Evolutionary conservation across 257 asterid genomes (phyloP).

Genomic region (Solanum chilense): DNA sequence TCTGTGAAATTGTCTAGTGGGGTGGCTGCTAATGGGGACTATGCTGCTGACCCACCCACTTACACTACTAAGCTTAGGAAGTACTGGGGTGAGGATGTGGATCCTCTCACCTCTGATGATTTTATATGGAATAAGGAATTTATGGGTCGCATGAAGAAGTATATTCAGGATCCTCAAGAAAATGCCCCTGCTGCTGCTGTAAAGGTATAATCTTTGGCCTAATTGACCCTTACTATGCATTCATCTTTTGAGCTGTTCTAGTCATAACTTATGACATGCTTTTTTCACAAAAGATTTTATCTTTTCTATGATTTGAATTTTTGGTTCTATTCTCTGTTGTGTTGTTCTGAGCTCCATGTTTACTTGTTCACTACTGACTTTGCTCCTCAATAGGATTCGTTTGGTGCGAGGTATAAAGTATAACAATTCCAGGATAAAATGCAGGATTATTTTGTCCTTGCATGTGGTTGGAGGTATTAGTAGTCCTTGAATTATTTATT

Average conservation of each 20-base stretch:
- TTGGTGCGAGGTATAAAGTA: neutral
- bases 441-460: neutral
- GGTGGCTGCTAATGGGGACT: slow-evolving; percentile 68
- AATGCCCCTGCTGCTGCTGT: slow-evolving; percentile 10
- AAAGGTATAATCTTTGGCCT: slow-evolving; percentile 25
- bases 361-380: neutral
- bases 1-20: slow-evolving; percentile 84
- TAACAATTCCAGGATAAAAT: neutral
- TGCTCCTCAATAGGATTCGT: neutral
- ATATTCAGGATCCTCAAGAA: slow-evolving; percentile 42
- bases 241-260: neutral
- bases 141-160: slow-evolving; percentile 74
- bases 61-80: slow-evolving; percentile 70
- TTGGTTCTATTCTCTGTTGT: neutral
- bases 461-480: neutral
- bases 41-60: slow-evolving; percentile 67
- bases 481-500: no score
- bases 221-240: neutral
- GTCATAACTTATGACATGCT: neutral
- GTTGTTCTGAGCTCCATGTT: neutral
- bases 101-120: slow-evolving; percentile 78
- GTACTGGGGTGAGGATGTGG: slow-evolving; percentile 82
- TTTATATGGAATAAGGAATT: slow-evolving; percentile 87
- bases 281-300: neutral
- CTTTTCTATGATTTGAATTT: neutral